Evolutionary conservation across 805 yeast genomes (phyloP).

Genomic region (Blastobotrys parvus): DNA sequence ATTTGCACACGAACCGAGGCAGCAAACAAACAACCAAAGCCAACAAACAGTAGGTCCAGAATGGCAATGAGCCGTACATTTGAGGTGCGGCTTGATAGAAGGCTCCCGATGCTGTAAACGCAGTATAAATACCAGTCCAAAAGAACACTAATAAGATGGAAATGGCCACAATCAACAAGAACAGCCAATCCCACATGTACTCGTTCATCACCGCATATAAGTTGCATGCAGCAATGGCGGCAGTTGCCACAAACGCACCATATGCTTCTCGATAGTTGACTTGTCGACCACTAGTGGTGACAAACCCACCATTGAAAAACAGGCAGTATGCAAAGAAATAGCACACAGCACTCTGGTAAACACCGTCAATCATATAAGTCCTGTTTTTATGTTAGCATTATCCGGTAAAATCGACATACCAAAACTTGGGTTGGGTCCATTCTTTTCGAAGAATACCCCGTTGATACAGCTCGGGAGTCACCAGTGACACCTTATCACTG

Average conservation of each 20-base stretch:
- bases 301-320: constrained; percentile 39
- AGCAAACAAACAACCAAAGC: constrained; percentile 44
- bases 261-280: constrained; percentile 58
- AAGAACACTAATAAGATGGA: constrained; percentile 51
- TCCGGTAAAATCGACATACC: constrained; percentile 17
- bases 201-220: constrained; percentile 55
- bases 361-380: constrained; percentile 57
- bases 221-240: constrained; percentile 53
- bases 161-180: constrained; percentile 41
- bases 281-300: constrained; percentile 37
- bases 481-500: constrained; percentile 50
- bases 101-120: constrained; percentile 40
- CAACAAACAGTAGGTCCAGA: constrained; percentile 53
- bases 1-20: constrained; percentile 51
- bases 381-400: neutral
- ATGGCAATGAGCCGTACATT: constrained; percentile 47
- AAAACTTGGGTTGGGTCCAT: constrained; percentile 53
- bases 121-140: constrained; percentile 70
- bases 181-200: constrained; percentile 65
- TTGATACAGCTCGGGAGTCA: constrained; percentile 63
- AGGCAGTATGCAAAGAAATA: constrained; percentile 60
- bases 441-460: constrained; percentile 57
- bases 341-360: constrained; percentile 62
- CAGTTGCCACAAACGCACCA: constrained; percentile 50
- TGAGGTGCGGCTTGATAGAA: constrained; percentile 57